A percentile compares a stretch with the other conserved stretches of the same genome.
Evolutionary conservation across 2,329 filamentous ascomycete genomes (phyloP).

Genomic region (Hypoxylon sp.): DNA sequence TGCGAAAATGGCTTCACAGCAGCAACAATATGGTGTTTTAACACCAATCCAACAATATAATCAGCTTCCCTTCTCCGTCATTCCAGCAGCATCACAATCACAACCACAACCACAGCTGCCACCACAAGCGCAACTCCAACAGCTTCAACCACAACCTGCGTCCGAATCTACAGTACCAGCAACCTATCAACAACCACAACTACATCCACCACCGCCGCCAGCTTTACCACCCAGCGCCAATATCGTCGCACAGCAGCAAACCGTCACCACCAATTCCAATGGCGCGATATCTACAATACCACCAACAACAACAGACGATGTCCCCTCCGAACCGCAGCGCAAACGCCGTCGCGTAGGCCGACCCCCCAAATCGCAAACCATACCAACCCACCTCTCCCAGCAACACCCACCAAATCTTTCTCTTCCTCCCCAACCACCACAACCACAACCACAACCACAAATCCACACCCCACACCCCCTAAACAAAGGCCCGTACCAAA

Average conservation of each 20-base stretch:
- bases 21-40: slow-evolving; percentile 37
- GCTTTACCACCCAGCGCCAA: slow-evolving; percentile 14
- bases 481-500: slow-evolving; percentile 41
- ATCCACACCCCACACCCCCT: slow-evolving; percentile 36
- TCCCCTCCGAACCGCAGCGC: slow-evolving; percentile 11
- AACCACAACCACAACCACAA: slow-evolving; percentile 12
- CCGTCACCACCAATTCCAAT: not conserved
- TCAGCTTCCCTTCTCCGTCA: slow-evolving; percentile 24
- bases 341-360: slow-evolving; percentile 31
- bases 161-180: slow-evolving; percentile 14
- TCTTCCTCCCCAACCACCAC: slow-evolving; percentile 5
- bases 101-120: slow-evolving; percentile 6
- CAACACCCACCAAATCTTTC: too few relatives aligned
- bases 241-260: slow-evolving; percentile 14
- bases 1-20: slow-evolving; percentile 35
- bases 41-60: slow-evolving; percentile 38
- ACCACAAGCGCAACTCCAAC: slow-evolving; percentile 10
- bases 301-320: too few relatives aligned
- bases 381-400: slow-evolving; percentile 14
- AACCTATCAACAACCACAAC: not conserved
- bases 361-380: slow-evolving; percentile 20
- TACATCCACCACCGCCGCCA: slow-evolving; percentile 7
- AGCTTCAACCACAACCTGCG: slow-evolving; percentile 4
- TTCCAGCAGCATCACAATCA: slow-evolving; percentile 2
- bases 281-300: not conserved